Evolutionary conservation across 2,329 filamentous ascomycete species (phyloP).

Genomic region (Verticillium nonalfalfae): DNA sequence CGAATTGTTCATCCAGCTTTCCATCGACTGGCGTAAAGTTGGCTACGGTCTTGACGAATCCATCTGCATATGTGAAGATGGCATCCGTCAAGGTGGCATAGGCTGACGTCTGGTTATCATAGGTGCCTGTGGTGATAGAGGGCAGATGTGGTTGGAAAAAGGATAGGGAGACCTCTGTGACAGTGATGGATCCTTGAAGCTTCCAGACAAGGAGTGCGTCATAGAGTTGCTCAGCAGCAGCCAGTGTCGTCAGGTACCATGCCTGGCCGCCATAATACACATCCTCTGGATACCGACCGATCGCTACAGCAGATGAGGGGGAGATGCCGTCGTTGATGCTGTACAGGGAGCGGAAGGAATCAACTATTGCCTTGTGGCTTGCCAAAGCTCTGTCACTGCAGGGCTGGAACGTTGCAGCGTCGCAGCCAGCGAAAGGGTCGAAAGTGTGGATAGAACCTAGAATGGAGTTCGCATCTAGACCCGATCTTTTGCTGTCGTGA

Average conservation of each 20-base stretch:
- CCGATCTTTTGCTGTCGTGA: conserved; percentile 52
- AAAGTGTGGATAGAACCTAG: conserved; percentile 63
- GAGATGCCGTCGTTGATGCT: conserved; percentile 60
- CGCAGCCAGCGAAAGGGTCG: conserved; percentile 59
- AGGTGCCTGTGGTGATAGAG: conserved; percentile 55
- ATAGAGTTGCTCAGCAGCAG: conserved; percentile 75
- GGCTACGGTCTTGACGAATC: conserved; percentile 55
- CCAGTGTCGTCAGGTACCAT: conserved; percentile 73
- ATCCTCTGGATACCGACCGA: conserved; percentile 67
- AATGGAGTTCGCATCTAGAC: conserved; percentile 67
- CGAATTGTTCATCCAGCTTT: conserved; percentile 61
- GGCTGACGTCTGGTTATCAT: conserved; percentile 35
- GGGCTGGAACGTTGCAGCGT: conserved; percentile 70
- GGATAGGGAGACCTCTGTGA: conserved; percentile 56
- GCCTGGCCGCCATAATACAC: conserved; percentile 73
- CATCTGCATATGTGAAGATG: conserved; percentile 51
- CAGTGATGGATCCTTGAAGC: conserved; percentile 51
- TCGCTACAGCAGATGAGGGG: conserved; percentile 50
- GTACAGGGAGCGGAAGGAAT: conserved; percentile 69
- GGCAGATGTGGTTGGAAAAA: conserved; percentile 67
- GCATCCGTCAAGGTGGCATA: conserved; percentile 52
- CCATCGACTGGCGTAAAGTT: conserved; percentile 57
- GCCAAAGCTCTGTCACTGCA: conserved; percentile 63
- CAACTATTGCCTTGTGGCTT: conserved; percentile 69
- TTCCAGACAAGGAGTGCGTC: conserved; percentile 70